Conservation (phyloP, 2,329 filamentous ascomycete genomes). For the Phaeosphaeriaceae sp. region DNA sequence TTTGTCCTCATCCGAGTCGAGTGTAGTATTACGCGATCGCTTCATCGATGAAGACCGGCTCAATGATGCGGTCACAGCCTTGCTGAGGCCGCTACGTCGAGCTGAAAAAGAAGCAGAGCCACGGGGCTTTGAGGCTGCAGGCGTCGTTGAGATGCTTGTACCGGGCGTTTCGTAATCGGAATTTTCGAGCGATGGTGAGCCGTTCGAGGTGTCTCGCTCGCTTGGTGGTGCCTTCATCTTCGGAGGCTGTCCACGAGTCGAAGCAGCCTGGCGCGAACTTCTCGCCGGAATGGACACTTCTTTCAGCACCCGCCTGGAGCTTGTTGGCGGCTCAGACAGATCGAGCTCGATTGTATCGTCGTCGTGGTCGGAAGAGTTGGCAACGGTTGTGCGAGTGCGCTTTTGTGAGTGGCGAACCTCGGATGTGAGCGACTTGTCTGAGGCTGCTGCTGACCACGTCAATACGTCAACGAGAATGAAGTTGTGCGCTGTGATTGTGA, state of each 20-base stretch:
- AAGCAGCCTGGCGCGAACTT: conserved; percentile 19
- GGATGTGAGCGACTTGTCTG: conserved; percentile 7
- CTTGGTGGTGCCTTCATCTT: conserved; percentile 14
- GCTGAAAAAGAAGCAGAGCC: conserved; percentile 33
- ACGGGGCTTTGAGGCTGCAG: conserved; percentile 50
- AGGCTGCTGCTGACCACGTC: conserved; percentile 9
- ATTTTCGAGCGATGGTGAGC: conserved; percentile 42
- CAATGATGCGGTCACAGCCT: conserved; percentile 19
- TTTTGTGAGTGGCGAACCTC: conserved; percentile 20
- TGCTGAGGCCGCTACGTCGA: conserved; percentile 29
- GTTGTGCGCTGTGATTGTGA: background rate
- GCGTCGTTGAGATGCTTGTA: conserved; percentile 66
- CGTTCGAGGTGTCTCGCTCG: conserved; percentile 34
- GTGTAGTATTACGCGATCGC: conserved; percentile 27
- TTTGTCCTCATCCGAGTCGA: conserved; percentile 37
- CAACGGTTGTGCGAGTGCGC: conserved; percentile 28
- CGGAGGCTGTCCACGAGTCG: conserved; percentile 16
- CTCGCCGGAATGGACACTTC: conserved; percentile 40
- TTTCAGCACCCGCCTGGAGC: conserved; percentile 36
- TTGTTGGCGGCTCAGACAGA: conserved; percentile 7
- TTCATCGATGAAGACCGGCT: conserved; percentile 32
- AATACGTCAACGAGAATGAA: background rate
- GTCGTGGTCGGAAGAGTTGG: conserved; percentile 44
- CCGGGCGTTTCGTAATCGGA: conserved; percentile 67
- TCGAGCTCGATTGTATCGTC: conserved; percentile 24